Percentiles rank a stretch among this genome's conserved stretches.
These are phyloP conservation scores for Pichia inconspicua DNA, from an alignment of 1,139 yeast genomes.

Conservation along the genomic window DNA sequence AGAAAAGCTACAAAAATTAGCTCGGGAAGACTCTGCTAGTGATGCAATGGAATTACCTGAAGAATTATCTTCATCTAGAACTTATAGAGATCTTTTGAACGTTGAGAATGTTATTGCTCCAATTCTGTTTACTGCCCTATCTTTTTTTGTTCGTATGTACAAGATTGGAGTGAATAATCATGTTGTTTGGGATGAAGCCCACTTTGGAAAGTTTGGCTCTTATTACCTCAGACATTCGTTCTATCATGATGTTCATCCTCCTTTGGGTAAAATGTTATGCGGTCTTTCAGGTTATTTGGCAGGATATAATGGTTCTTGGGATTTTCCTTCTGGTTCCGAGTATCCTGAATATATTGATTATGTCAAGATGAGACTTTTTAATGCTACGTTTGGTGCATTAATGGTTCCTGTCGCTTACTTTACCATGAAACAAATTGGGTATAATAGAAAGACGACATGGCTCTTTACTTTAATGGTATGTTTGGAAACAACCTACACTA, in stretches of 20 bases:
- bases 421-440: slow-evolving; percentile 81
- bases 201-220: slow-evolving; percentile 91
- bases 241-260: slow-evolving; percentile 98
- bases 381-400: slow-evolving; percentile 81
- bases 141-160: slow-evolving; percentile 47
- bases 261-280: slow-evolving; percentile 93
- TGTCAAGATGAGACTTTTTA: slow-evolving; percentile 89
- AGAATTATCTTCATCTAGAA: slow-evolving; percentile 12
- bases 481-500: slow-evolving; percentile 78
- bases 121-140: slow-evolving; percentile 38
- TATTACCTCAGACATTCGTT: slow-evolving; percentile 87
- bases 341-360: slow-evolving; percentile 85
- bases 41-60: slow-evolving; percentile 37
- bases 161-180: slow-evolving; percentile 41
- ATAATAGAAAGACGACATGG: slow-evolving; percentile 79
- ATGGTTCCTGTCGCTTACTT: slow-evolving; percentile 92
- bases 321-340: slow-evolving; percentile 76
- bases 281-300: slow-evolving; percentile 93
- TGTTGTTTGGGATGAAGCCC: slow-evolving; percentile 64
- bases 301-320: slow-evolving; percentile 93
- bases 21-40: slow-evolving; percentile 40
- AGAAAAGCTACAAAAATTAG: slow-evolving; percentile 24
- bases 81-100: slow-evolving; percentile 14
- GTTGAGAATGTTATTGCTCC: slow-evolving; percentile 31
- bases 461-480: slow-evolving; percentile 79